Evolutionary conservation across 768 basidiomycete species (phyloP), one percentile per base, ranked within the genome.

Genomic region (Serendipita sp.): DNA sequence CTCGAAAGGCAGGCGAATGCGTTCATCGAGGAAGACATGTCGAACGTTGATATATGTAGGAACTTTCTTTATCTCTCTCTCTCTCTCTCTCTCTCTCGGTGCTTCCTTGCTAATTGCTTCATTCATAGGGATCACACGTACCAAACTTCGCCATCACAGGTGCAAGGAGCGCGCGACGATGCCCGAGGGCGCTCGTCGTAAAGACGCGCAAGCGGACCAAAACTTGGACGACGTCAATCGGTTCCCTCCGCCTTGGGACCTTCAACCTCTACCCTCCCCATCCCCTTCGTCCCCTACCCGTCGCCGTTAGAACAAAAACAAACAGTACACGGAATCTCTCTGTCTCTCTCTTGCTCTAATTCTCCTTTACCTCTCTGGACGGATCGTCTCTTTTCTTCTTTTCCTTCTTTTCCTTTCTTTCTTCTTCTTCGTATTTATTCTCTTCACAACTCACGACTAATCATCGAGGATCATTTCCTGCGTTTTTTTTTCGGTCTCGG

Each of bases 11-110:
- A 79, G 7, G 88, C 85, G 13, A 92, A 90, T 71, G 88, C 90
- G 2, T 91, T 86, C 73, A 81, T 85, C 81, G 88, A 89, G 63
- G 89, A 92, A 69, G 90, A 92, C 70, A 80, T 85, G 35, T 80
- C 82, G 45, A 89, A 87, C 3, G 89, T 91, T 56, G 80, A 82
- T 15, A 89, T 82, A 2, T 91, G 89, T 89, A 66, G 46, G 85
- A 32, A 24, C 76, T 8, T 32, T 15, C 64, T 28, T 63, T 44
- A 64, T 16, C 46, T 65, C 48, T 13, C 18, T 10, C 48, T 32
- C 16, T 32, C 16, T 8, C 10, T 32, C 32, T 41, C 13, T 13
- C 5, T 41, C 13, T 13, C 38, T 41, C 7, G 38, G 13, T 7
- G 48, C 8, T 4, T n/a, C 16, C 10, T 60, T n/a, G 28, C 35